Evolutionary conservation across 768 basidiomycete genomes (phyloP).

Genomic region (Tulasnella sp.): DNA sequence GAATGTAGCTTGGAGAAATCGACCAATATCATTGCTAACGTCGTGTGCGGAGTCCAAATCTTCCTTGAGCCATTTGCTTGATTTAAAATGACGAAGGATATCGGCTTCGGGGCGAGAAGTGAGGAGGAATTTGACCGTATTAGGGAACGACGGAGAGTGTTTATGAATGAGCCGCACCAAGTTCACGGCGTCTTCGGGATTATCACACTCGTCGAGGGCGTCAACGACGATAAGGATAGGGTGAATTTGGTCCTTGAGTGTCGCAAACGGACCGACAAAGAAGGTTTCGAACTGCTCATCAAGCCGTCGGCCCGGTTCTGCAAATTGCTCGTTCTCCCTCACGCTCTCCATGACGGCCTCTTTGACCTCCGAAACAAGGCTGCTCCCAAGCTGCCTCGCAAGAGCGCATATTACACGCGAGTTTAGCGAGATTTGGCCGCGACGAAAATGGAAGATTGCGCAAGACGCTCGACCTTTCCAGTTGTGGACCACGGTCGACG

Average conservation of each 20-base stretch:
- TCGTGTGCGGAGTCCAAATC: neutral
- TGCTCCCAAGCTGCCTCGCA: neutral
- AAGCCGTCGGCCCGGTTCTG: neutral
- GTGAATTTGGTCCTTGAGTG: neutral
- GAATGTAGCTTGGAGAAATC: neutral
- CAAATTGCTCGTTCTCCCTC: neutral
- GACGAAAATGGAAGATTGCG: neutral
- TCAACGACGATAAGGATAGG: neutral
- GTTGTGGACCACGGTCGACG: neutral
- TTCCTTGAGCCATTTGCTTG: neutral
- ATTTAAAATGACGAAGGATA: neutral
- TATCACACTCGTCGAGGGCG: neutral
- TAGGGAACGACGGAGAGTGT: neutral
- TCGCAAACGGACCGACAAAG: neutral
- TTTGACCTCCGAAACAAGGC: neutral
- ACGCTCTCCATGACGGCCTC: neutral
- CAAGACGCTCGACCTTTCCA: neutral
- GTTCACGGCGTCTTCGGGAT: neutral
- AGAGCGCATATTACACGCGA: neutral
- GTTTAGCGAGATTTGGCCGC: neutral
- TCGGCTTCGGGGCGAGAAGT: neutral
- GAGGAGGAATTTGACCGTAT: neutral
- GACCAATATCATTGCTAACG: neutral
- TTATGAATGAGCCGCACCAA: neutral
- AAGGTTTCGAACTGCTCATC: neutral